A percentile compares a stretch with the other conserved stretches of the same genome.
phyloP scores from a whole-genome alignment of 805 yeast species.

The Kodamaea hsintzibuensis region DNA sequence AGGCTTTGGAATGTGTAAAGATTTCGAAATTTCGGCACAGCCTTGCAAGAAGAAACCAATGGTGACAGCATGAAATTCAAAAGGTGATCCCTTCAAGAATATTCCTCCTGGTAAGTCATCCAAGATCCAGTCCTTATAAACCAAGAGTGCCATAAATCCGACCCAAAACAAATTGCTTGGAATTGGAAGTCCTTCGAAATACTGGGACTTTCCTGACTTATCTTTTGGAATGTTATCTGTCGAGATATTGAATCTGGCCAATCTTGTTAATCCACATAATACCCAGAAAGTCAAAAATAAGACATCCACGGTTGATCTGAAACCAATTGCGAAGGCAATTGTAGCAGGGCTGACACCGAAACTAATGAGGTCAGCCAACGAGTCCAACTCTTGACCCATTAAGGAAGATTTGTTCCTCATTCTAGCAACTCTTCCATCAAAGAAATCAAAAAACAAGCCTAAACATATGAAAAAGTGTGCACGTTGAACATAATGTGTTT shows the following conservation, averaged over 20 bases:
- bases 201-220: constrained; percentile 78
- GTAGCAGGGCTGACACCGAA: constrained; percentile 96
- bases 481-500: constrained; percentile 72
- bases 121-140: constrained; percentile 50
- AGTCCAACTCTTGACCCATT: constrained; percentile 97
- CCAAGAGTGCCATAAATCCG: constrained; percentile 66
- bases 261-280: constrained; percentile 87
- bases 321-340: constrained; percentile 88
- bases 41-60: constrained; percentile 75
- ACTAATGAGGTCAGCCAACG: constrained; percentile 90
- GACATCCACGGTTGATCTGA: constrained; percentile 80
- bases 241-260: constrained; percentile 94
- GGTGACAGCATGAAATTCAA: constrained; percentile 76
- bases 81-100: constrained; percentile 50
- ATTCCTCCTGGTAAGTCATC: constrained; percentile 68
- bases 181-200: constrained; percentile 95
- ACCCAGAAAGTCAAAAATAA: constrained; percentile 79
- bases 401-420: constrained; percentile 86
- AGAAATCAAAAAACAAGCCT: constrained; percentile 93
- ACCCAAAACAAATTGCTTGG: constrained; percentile 85
- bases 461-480: constrained; percentile 88
- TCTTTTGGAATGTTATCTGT: constrained; percentile 93
- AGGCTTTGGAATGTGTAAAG: constrained; percentile 88
- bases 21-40: constrained; percentile 87
- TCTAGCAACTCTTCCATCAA: constrained; percentile 97